Percentiles rank a stretch among this genome's conserved stretches.
Evolutionary conservation across 768 basidiomycete genomes (phyloP).

Genomic region (Lactarius quietus): DNA sequence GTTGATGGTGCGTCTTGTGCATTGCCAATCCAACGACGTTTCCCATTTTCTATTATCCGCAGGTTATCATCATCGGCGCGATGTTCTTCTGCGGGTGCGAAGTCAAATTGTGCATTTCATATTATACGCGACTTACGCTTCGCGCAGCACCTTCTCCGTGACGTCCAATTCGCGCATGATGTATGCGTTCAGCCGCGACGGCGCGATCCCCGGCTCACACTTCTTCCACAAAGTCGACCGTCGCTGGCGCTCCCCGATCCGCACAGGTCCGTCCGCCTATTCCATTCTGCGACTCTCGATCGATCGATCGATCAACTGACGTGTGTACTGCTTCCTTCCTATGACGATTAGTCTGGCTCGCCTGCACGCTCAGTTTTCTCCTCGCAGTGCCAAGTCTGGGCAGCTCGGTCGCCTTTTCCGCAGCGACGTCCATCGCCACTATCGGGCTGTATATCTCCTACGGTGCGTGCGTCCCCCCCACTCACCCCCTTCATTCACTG

Average conservation of each 20-base stretch:
- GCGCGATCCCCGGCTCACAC: slow-evolving; percentile 62
- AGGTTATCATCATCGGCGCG: slow-evolving; percentile 64
- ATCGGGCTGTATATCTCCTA: slow-evolving; percentile 78
- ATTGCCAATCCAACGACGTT: neutral
- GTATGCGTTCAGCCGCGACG: slow-evolving; percentile 77
- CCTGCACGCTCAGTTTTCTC: slow-evolving; percentile 70
- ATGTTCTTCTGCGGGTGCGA: slow-evolving; percentile 70
- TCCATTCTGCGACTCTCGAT: too few relatives aligned
- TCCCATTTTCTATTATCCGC: neutral
- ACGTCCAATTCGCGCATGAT: slow-evolving; percentile 82
- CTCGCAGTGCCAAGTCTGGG: slow-evolving; percentile 73
- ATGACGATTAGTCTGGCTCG: slow-evolving; percentile 60
- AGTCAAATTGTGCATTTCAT: neutral
- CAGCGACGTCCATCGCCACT: slow-evolving; percentile 58
- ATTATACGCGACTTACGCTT: neutral
- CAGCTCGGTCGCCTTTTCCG: slow-evolving; percentile 63
- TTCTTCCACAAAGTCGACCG: slow-evolving; percentile 64
- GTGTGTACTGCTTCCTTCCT: neutral
- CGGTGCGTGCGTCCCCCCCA: slow-evolving; percentile 36
- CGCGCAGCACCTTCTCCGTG: slow-evolving; percentile 62
- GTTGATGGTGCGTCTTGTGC: slow-evolving; percentile 49
- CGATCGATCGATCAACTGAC: too few relatives aligned
- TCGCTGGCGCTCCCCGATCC: slow-evolving; percentile 58
- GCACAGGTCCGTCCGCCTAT: slow-evolving; percentile 49
- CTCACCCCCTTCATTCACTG: too few relatives aligned